phyloP scores from a whole-genome alignment of 1,284 basidiomycete species.

The Cryptococcus deneoformans region DNA sequence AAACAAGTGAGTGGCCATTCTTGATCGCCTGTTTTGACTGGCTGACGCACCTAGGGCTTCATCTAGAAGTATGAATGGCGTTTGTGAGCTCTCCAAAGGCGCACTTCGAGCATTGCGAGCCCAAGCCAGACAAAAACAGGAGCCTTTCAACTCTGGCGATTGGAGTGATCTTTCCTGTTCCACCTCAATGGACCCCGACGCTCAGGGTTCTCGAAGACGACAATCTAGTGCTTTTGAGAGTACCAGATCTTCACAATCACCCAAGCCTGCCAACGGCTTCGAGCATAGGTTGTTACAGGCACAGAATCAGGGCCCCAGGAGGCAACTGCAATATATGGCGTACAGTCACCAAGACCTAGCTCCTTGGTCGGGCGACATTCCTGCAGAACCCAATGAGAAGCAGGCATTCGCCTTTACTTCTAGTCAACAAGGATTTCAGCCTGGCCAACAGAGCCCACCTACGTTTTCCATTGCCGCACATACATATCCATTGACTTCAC shows the following conservation, averaged over 20 bases:
- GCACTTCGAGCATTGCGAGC: conserved; percentile 33
- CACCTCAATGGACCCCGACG: conserved; percentile 8
- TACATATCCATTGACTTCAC: not conserved
- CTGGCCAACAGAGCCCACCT: not conserved
- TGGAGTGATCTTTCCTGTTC: conserved; percentile 26
- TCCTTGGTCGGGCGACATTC: not conserved
- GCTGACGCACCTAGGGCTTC: not conserved
- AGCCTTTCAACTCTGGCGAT: conserved; percentile 11
- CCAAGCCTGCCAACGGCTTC: not conserved
- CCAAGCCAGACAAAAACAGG: conserved; percentile 21
- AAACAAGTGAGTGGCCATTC: not conserved
- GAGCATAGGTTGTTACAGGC: not conserved
- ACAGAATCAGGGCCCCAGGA: not conserved
- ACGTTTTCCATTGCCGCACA: not conserved
- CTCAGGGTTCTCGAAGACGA: not conserved
- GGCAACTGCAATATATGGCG: too few species aligned
- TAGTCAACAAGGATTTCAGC: not conserved
- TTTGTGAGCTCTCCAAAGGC: conserved; percentile 32
- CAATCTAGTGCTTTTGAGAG: not conserved
- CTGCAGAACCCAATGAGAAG: not conserved
- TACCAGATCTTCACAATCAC: not conserved
- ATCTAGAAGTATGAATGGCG: conserved; percentile 3
- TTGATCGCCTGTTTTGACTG: not conserved
- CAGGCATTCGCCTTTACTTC: conserved; percentile 1
- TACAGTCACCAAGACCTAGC: too few species aligned